Base-by-base conservation (phyloP, 1,284 basidiomycete genomes). In the Rhodotorula sp. region DNA sequence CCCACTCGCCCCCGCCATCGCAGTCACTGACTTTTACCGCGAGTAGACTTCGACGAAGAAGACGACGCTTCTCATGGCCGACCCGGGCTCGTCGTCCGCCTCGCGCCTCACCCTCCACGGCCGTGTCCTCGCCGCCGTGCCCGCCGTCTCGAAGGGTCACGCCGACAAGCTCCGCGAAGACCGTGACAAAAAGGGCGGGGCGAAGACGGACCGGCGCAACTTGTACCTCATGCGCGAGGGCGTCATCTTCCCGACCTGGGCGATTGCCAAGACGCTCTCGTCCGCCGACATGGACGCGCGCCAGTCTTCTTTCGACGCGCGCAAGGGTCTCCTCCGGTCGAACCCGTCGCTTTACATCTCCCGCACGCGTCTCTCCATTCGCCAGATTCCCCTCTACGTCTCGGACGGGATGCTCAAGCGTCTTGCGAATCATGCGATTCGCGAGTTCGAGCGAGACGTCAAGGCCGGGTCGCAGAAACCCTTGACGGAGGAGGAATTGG, bases 141-240 rank as follows among this genome's bases (percentile, higher is more conserved):
- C 89, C 24, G 96, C 96, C 6, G 94, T 99, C 24, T 93, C 92
- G 0, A 84, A 94, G 56, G 91, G 93, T 71, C 86, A 90, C 76
- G 96, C 96, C 15, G 85, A 86, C 6, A 88, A 89, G 79, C 85
- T 98, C 58, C 91, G 90, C 77, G 92, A 95, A 71, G 90, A 89
- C 34, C 88, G 89, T 11, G 92, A 95, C 77, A 86, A 87, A 76
- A 85, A 86, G 64, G 76, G 78, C 30, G 85, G 93, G 61, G 88
- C 94, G 80, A 94, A 94, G 80, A 88, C 89, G 1, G 96, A 99
- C 81, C 96, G 96, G 81, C 87, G 95, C 28, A 97, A 98, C 80
- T 87, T 96, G 75, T 98, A 98, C 81, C 86, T 99, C 63, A 86
- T 99, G 77, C 87, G 92, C 30, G 96, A 99, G 85, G 96, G 94